Percentiles rank a stretch among this genome's conserved stretches.
These are phyloP conservation scores for Claviceps sp. DNA, from an alignment of 2,329 filamentous ascomycete species.

Conservation along the genomic window DNA sequence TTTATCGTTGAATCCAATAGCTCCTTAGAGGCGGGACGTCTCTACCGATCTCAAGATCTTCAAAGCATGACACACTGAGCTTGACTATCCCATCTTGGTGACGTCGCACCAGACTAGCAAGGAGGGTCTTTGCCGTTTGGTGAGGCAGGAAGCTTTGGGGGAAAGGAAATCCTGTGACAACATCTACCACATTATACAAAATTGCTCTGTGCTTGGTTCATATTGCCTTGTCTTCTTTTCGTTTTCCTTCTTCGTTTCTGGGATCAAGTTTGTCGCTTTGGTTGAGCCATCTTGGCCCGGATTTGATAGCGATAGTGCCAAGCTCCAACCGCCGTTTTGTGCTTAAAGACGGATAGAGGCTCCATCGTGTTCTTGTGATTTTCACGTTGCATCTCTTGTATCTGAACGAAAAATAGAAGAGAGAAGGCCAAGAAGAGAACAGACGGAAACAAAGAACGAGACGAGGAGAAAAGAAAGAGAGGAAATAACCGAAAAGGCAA, in stretches of 20 bases:
- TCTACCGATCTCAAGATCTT: background rate
- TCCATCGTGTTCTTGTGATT: slow-evolving; percentile 1
- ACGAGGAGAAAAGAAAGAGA: background rate
- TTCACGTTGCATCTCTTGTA: slow-evolving; percentile 3
- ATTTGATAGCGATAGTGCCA: slow-evolving; percentile 4
- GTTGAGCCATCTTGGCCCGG: background rate
- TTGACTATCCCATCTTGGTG: slow-evolving; percentile 1
- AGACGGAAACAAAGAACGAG: background rate
- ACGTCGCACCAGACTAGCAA: slow-evolving; percentile 1
- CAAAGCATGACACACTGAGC: slow-evolving; percentile 3
- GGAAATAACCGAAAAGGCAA: slow-evolving; percentile 3
- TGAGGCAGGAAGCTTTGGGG: background rate
- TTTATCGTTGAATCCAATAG: background rate
- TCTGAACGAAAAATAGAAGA: background rate
- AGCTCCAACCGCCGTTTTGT: background rate
- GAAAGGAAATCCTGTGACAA: slow-evolving; percentile 1
- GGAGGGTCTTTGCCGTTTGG: slow-evolving; percentile 1
- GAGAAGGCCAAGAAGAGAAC: background rate
- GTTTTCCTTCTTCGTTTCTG: background rate
- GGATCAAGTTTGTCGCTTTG: background rate
- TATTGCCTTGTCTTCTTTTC: background rate
- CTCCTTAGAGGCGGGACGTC: background rate
- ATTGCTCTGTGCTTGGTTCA: slow-evolving; percentile 3
- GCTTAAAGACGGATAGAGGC: background rate
- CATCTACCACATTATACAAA: slow-evolving; percentile 4